Conservation (phyloP, 140 eudicot genomes). For the Bidens hawaiensis region DNA sequence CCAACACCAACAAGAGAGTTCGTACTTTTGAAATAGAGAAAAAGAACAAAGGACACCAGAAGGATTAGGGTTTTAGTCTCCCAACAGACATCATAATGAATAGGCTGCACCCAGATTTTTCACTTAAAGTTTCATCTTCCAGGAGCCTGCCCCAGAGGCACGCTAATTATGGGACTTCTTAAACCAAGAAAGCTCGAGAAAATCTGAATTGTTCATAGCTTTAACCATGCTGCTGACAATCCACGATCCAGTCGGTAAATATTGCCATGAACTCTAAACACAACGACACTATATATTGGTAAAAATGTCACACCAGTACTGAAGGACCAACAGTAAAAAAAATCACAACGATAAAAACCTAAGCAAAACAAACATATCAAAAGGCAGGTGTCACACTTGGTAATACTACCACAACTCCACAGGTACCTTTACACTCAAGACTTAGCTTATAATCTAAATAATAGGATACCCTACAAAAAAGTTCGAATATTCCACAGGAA, state of each 20-base stretch:
- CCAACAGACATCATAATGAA: conserved; percentile 22
- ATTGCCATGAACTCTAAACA: conserved; percentile 49
- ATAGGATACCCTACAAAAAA: neutral
- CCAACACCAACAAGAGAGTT: conserved; percentile 9
- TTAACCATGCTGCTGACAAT: conserved; percentile 52
- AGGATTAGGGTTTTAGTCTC: conserved; percentile 9
- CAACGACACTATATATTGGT: conserved; percentile 32
- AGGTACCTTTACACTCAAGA: neutral
- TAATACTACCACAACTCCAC: conserved; percentile 12
- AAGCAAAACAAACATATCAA: conserved; percentile 8
- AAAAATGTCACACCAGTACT: conserved; percentile 24
- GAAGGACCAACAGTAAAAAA: conserved; percentile 14
- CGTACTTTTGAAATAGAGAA: conserved; percentile 12
- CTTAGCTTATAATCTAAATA: neutral
- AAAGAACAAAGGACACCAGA: conserved; percentile 2
- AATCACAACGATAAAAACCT: conserved; percentile 10
- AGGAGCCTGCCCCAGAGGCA: conserved; percentile 22
- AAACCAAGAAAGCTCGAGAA: conserved; percentile 27
- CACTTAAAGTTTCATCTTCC: conserved; percentile 22
- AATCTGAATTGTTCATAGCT: conserved; percentile 33
- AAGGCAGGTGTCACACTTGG: conserved; percentile 3
- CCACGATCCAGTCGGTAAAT: conserved; percentile 60
- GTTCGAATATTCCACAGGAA: conserved; percentile 5
- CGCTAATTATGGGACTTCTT: conserved; percentile 26
- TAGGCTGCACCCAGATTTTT: conserved; percentile 5